phyloP scores from a whole-genome alignment of 371 early-diverging fungal genomes.

The Choanephora cucurbitarum region DNA sequence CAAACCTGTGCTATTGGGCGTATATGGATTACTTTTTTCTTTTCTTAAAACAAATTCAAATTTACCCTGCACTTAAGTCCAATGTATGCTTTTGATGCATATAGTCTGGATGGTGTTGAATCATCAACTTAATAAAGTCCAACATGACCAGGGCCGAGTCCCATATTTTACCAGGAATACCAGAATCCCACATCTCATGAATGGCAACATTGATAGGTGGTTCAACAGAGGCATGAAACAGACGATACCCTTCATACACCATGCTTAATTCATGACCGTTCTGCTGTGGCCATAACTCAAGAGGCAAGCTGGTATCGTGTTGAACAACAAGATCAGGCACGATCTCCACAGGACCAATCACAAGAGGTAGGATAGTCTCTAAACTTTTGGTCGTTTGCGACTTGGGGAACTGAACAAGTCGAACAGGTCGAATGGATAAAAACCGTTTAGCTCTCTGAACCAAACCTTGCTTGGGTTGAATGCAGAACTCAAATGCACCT shows the following conservation, averaged over 20 bases:
- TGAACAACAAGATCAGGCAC: constrained; percentile 1
- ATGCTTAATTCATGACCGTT: constrained; percentile 16
- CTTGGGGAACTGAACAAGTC: constrained; percentile 20
- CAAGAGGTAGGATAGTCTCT: constrained; percentile 37
- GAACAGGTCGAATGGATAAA: constrained; percentile 14
- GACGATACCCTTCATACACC: constrained; percentile 41
- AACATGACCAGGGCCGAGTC: constrained; percentile 61
- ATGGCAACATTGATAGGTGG: constrained; percentile 38
- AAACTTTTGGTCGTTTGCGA: neutral
- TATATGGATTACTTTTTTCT: neutral
- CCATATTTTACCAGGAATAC: constrained; percentile 68
- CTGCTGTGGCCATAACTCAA: constrained; percentile 32
- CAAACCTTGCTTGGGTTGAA: constrained; percentile 19
- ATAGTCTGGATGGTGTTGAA: constrained; percentile 26
- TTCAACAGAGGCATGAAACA: constrained; percentile 20
- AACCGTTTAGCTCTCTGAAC: constrained; percentile 12
- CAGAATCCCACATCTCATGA: constrained; percentile 59
- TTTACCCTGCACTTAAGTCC: constrained; percentile 62
- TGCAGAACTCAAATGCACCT: constrained; percentile 51
- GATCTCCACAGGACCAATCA: constrained; percentile 48
- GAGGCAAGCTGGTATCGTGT: constrained; percentile 14
- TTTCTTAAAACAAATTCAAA: too few relatives aligned
- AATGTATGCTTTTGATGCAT: constrained; percentile 46
- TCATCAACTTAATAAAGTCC: constrained; percentile 39
- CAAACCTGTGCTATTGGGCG: constrained; percentile 50